phyloP scores from a whole-genome alignment of 2,329 filamentous ascomycete species.

The Ceratocystis cacaofunesta region DNA sequence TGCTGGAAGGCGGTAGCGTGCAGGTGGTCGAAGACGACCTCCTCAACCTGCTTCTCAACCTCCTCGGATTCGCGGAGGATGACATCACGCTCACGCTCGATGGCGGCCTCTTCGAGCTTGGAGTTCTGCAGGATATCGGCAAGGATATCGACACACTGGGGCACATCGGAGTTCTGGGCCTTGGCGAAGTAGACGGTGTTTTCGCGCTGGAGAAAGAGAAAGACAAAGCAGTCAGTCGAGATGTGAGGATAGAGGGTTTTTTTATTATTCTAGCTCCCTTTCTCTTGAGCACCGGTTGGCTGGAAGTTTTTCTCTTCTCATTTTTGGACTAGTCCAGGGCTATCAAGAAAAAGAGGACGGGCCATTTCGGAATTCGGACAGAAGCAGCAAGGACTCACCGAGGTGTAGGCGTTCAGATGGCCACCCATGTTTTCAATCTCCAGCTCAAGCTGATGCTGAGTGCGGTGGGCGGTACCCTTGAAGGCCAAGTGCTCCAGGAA shows the following conservation, averaged over 20 bases:
- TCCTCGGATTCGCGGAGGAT: slow-evolving; percentile 98
- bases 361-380: neutral
- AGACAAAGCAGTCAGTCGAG: slow-evolving; percentile 11
- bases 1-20: slow-evolving; percentile 96
- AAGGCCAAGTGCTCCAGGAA: slow-evolving; percentile 99
- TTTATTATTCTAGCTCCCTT: neutral
- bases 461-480: slow-evolving; percentile 94
- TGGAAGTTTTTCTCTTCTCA: neutral
- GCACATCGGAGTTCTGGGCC: slow-evolving; percentile 94
- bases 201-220: slow-evolving; percentile 52
- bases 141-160: slow-evolving; percentile 92
- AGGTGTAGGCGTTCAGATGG: slow-evolving; percentile 98
- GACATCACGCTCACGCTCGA: slow-evolving; percentile 95
- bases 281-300: neutral
- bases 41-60: slow-evolving; percentile 99
- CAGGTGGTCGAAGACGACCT: slow-evolving; percentile 97
- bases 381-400: slow-evolving; percentile 46
- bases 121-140: slow-evolving; percentile 99
- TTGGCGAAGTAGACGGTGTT: slow-evolving; percentile 99
- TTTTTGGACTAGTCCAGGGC: neutral
- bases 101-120: slow-evolving; percentile 83
- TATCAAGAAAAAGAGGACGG: neutral
- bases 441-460: slow-evolving; percentile 93
- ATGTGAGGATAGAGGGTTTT: slow-evolving; percentile 1
- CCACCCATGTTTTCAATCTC: slow-evolving; percentile 99